A percentile compares a stretch with the other conserved stretches of the same genome.
These are phyloP conservation scores for Macrolepiota fuliginosa DNA, from an alignment of 768 basidiomycete species.

Conservation along the genomic window DNA sequence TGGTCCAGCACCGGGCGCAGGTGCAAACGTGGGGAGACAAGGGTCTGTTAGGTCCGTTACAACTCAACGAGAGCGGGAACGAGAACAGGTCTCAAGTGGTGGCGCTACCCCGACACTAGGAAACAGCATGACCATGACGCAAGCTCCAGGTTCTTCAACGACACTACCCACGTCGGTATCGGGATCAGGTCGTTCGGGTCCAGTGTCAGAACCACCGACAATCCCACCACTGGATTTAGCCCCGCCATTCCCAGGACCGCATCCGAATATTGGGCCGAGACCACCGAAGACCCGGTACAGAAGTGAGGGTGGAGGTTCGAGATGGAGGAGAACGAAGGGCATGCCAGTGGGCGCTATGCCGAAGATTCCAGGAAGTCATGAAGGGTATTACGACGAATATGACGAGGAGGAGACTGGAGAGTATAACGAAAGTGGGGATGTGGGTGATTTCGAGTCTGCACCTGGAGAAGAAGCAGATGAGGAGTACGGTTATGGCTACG, in stretches of 20 bases:
- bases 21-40: neutral
- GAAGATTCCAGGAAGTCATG: constrained; percentile 38
- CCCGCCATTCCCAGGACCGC: constrained; percentile 48
- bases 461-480: constrained; percentile 28
- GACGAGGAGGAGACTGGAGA: constrained; percentile 23
- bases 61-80: neutral
- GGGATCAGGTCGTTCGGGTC: neutral
- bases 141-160: too few species aligned
- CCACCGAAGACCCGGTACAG: constrained; percentile 21
- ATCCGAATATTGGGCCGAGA: constrained; percentile 25
- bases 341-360: constrained; percentile 30
- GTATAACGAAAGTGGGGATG: constrained; percentile 23
- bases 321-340: constrained; percentile 12
- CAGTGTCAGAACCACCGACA: constrained; percentile 30
- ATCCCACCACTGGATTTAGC: constrained; percentile 61
- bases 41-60: neutral
- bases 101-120: neutral
- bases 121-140: too few species aligned
- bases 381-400: constrained; percentile 25
- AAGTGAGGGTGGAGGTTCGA: constrained; percentile 4
- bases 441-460: constrained; percentile 17
- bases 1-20: neutral
- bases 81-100: constrained; percentile 3
- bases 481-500: constrained; percentile 29
- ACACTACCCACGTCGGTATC: constrained; percentile 1